Evolutionary conservation across 2,329 filamentous ascomycete genomes (phyloP).

Genomic region (Endoconidiophora laricicola): DNA sequence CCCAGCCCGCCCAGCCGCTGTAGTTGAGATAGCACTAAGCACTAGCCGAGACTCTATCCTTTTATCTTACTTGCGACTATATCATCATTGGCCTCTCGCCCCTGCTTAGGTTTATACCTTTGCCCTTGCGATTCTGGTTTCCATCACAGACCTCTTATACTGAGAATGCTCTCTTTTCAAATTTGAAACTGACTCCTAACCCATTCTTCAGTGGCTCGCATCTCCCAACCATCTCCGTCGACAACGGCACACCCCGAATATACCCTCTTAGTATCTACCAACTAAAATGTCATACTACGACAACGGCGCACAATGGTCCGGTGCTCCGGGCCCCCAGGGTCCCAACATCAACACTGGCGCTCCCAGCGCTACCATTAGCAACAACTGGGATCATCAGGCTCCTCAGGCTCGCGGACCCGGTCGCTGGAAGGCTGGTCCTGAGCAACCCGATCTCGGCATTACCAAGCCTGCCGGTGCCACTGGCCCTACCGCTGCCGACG

Average conservation of each 20-base stretch:
- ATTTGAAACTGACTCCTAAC: too few relatives aligned
- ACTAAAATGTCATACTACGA: slow-evolving; percentile 13
- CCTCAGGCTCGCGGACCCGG: slow-evolving; percentile 24
- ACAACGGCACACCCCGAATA: not conserved
- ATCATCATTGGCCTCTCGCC: too few relatives aligned
- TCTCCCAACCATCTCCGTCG: too few relatives aligned
- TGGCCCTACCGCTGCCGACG: slow-evolving; percentile 58
- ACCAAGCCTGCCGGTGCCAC: slow-evolving; percentile 42
- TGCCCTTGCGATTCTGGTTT: too few relatives aligned
- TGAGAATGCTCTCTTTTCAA: too few relatives aligned
- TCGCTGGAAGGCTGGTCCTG: slow-evolving; percentile 8
- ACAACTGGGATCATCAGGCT: slow-evolving; percentile 30
- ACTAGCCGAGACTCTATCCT: too few relatives aligned
- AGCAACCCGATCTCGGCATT: slow-evolving; percentile 2
- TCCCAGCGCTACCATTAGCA: not conserved
- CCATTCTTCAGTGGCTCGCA: too few relatives aligned
- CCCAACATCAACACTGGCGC: slow-evolving; percentile 2
- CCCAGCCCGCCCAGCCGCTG: too few relatives aligned
- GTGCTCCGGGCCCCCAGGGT: slow-evolving; percentile 6
- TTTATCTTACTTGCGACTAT: too few relatives aligned
- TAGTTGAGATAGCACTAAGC: too few relatives aligned
- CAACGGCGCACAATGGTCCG: slow-evolving; percentile 12
- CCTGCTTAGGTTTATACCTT: too few relatives aligned
- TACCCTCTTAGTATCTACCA: not conserved
- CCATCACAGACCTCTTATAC: too few relatives aligned